A percentile compares a stretch with the other conserved stretches of the same genome.
phyloP scores from a whole-genome alignment of 768 basidiomycete genomes.

The Mycena vitilis region DNA sequence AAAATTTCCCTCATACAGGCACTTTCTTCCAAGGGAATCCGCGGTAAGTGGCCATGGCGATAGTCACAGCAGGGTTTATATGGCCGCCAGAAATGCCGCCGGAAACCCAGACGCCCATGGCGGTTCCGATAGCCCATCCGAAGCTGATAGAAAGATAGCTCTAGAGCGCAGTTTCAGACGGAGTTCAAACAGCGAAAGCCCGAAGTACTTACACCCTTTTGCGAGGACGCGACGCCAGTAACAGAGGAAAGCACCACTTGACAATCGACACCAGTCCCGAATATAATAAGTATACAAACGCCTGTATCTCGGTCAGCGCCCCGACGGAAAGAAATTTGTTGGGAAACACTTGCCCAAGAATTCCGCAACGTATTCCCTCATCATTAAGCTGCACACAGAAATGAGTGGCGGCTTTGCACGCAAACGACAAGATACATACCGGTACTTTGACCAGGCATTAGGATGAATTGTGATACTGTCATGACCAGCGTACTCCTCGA shows the following conservation, averaged over 20 bases:
- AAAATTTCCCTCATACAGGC: slow-evolving; percentile 49
- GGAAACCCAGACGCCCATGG: slow-evolving; percentile 76
- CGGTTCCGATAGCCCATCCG: slow-evolving; percentile 70
- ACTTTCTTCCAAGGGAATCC: slow-evolving; percentile 87
- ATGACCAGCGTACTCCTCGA: slow-evolving; percentile 43
- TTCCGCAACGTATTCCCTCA: slow-evolving; percentile 73
- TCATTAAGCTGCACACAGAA: slow-evolving; percentile 47
- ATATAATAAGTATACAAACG: slow-evolving; percentile 66
- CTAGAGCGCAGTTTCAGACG: neutral
- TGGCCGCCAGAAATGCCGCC: slow-evolving; percentile 79
- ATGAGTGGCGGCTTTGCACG: neutral
- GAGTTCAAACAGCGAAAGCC: neutral
- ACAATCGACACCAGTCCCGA: slow-evolving; percentile 69
- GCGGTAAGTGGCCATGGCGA: slow-evolving; percentile 75
- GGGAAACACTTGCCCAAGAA: slow-evolving; percentile 54
- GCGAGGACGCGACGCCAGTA: slow-evolving; percentile 55
- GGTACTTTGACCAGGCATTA: slow-evolving; percentile 66
- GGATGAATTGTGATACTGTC: slow-evolving; percentile 52
- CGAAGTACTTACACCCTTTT: slow-evolving; percentile 64
- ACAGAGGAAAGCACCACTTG: slow-evolving; percentile 65
- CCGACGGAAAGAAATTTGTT: neutral
- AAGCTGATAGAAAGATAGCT: slow-evolving; percentile 52
- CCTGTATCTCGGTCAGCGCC: slow-evolving; percentile 37
- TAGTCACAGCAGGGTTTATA: slow-evolving; percentile 80
- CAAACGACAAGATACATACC: slow-evolving; percentile 49